Evolutionary conservation across 345 rosid species (phyloP).

Genomic region (Acer yangbiense): DNA sequence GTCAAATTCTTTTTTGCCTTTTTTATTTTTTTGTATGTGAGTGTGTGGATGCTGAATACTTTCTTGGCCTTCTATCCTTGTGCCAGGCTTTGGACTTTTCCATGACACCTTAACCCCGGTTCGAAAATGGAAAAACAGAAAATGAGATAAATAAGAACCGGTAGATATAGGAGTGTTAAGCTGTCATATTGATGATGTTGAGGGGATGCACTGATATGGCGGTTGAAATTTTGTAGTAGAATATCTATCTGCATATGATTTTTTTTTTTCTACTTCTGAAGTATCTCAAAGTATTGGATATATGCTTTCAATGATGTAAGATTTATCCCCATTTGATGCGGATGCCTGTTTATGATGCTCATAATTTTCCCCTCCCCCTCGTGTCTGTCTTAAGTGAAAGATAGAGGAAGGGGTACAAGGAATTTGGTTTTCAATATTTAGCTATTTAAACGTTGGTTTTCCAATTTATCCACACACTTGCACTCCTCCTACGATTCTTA

Average conservation of each 20-base stretch:
- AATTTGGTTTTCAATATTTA: neutral
- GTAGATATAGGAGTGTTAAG: neutral
- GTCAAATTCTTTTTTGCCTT: too few relatives aligned
- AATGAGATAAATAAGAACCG: neutral
- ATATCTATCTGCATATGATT: neutral
- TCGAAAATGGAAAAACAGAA: neutral
- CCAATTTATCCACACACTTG: neutral
- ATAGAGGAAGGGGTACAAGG: neutral
- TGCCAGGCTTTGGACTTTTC: neutral
- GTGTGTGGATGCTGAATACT: neutral
- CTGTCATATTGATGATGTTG: neutral
- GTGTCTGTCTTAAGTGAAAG: neutral
- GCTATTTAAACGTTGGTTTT: neutral
- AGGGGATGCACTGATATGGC: neutral
- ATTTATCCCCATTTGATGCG: neutral
- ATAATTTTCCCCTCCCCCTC: neutral
- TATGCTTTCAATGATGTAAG: neutral
- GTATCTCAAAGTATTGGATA: neutral
- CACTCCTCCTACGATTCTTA: neutral
- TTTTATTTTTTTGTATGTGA: neutral
- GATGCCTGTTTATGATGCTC: neutral
- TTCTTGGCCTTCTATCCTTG: neutral
- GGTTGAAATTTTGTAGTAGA: neutral
- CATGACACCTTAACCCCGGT: neutral
- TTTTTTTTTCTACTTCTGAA: too few relatives aligned